Conservation (phyloP, 1,284 basidiomycete genomes). For the Rhodotorula glutinis region DNA sequence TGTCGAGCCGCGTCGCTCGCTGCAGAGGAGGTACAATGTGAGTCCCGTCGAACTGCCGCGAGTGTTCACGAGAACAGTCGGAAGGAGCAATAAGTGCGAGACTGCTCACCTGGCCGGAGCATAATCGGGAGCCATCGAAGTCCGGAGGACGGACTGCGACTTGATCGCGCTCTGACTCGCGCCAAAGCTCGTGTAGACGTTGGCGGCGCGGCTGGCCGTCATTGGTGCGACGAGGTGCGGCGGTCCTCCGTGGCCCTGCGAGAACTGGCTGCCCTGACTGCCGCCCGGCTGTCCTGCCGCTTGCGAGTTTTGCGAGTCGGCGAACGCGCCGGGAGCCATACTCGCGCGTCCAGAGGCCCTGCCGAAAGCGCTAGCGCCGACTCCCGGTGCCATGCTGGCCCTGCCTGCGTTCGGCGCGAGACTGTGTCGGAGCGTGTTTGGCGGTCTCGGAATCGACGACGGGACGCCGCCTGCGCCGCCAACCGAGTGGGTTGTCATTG, state of each 20-base stretch:
- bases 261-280: slow-evolving; percentile 21
- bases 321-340: slow-evolving; percentile 10
- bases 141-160: slow-evolving; percentile 8
- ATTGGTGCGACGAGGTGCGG: slow-evolving; percentile 10
- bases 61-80: too few relatives aligned
- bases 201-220: slow-evolving; percentile 21
- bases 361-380: background rate
- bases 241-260: slow-evolving; percentile 29
- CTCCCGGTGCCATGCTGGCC: background rate
- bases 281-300: background rate
- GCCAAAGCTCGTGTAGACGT: slow-evolving; percentile 7
- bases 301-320: slow-evolving; percentile 3
- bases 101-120: slow-evolving; percentile 23
- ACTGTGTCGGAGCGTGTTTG: slow-evolving; percentile 23
- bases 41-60: too few relatives aligned
- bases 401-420: slow-evolving; percentile 7
- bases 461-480: slow-evolving; percentile 10
- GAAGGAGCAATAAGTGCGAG: too few relatives aligned
- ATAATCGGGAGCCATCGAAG: slow-evolving; percentile 23
- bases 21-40: background rate
- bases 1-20: slow-evolving; percentile 34
- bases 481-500: slow-evolving; percentile 5
- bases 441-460: slow-evolving; percentile 28
- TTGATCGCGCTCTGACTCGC: slow-evolving; percentile 26
- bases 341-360: background rate